These are phyloP conservation scores for Ambrosia artemisiifolia DNA, from an alignment of 129 eudicot species.

Conservation along the genomic window DNA sequence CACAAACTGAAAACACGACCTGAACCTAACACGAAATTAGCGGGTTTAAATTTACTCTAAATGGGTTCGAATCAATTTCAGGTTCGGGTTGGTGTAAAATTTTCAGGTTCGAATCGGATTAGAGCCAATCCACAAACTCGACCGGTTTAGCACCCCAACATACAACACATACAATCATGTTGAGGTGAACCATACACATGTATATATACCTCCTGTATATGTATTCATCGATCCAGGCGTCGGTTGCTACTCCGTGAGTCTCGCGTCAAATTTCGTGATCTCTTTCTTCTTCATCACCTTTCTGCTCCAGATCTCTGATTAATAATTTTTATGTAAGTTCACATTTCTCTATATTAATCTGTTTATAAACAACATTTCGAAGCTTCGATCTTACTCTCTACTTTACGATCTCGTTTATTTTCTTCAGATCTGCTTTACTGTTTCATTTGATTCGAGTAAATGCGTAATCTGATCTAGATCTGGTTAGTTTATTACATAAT, in stretches of 20 bases:
- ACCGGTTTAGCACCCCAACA: no score
- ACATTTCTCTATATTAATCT: constrained; percentile 14
- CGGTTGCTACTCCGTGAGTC: constrained; percentile 31
- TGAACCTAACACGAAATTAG: no score
- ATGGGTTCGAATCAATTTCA: no score
- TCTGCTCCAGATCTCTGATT: constrained; percentile 31
- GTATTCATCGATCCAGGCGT: constrained; percentile 26
- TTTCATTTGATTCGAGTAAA: background rate
- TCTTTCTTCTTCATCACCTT: constrained; percentile 21
- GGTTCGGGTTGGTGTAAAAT: no score
- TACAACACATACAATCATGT: constrained; percentile 19
- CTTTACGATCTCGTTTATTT: constrained; percentile 6
- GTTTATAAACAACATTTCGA: background rate
- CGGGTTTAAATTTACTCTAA: no score
- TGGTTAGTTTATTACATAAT: constrained; percentile 9
- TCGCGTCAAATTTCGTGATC: constrained; percentile 26
- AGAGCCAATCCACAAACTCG: no score
- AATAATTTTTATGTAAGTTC: constrained; percentile 24
- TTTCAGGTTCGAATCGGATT: no score
- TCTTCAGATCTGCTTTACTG: constrained; percentile 23
- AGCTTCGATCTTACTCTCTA: constrained; percentile 17
- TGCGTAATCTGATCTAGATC: constrained; percentile 28
- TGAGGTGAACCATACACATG: constrained; percentile 19
- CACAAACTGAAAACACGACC: no score
- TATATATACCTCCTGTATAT: background rate